phyloP scores from a whole-genome alignment of 306 rosid species.

The Pyrus pyrifolia region DNA sequence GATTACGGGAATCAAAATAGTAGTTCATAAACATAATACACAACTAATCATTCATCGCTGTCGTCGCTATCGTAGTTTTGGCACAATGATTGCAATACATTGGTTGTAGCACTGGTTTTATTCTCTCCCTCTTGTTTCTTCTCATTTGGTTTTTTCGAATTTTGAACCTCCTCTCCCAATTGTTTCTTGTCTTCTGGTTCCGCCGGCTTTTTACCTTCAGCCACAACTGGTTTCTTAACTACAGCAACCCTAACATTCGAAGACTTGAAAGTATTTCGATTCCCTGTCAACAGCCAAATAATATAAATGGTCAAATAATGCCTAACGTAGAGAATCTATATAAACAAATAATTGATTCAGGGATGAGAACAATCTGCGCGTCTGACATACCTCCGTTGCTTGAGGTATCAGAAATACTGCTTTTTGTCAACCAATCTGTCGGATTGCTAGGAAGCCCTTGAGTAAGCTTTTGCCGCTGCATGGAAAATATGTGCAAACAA shows the following conservation, averaged over 20 bases:
- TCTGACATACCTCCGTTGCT: constrained; percentile 32
- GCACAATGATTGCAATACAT: constrained; percentile 39
- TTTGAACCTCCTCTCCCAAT: constrained; percentile 16
- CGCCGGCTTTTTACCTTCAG: constrained; percentile 7
- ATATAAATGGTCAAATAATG: not conserved
- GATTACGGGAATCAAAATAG: not conserved
- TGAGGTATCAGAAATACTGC: constrained; percentile 30
- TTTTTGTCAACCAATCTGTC: constrained; percentile 39
- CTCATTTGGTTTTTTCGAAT: constrained; percentile 10
- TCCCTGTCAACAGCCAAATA: constrained; percentile 35
- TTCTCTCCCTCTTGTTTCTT: constrained; percentile 20
- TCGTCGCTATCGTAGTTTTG: constrained; percentile 51
- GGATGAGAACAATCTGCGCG: not conserved
- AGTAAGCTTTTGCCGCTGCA: constrained; percentile 46
- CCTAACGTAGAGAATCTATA: not conserved
- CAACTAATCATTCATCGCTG: not conserved
- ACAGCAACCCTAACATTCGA: constrained; percentile 37
- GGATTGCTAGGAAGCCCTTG: constrained; percentile 35
- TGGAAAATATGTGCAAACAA: constrained; percentile 4
- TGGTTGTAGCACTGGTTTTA: constrained; percentile 2
- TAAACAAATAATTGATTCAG: not conserved
- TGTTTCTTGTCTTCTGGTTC: constrained; percentile 26
- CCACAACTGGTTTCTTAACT: constrained; percentile 41
- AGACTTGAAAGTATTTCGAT: constrained; percentile 28
- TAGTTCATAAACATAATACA: not conserved